Evolutionary conservation across 768 basidiomycete species (phyloP).

Genomic region (Galerina marginata): DNA sequence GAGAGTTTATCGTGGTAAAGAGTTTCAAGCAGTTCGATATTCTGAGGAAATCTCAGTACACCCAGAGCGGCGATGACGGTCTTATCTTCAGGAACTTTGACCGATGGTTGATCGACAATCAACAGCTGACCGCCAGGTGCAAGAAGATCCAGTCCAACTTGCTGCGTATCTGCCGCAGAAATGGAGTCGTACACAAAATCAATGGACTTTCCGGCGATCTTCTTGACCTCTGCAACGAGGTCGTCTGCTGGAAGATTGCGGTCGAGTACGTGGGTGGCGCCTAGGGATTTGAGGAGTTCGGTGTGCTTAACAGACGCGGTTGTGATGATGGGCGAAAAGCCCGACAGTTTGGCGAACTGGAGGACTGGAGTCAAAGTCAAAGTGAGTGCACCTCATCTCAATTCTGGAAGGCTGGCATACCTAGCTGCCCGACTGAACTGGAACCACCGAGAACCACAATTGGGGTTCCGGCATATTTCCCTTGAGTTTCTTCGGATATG

Average conservation of each 20-base stretch:
- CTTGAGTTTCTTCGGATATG: slow-evolving; percentile 33
- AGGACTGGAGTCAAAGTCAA: slow-evolving; percentile 2
- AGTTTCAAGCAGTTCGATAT: slow-evolving; percentile 12
- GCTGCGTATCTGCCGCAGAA: slow-evolving; percentile 27
- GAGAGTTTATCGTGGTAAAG: slow-evolving; percentile 22
- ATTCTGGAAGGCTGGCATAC: slow-evolving; percentile 31
- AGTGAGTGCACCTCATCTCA: neutral
- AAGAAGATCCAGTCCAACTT: slow-evolving; percentile 29
- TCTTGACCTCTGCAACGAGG: slow-evolving; percentile 27
- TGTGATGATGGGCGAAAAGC: slow-evolving; percentile 48
- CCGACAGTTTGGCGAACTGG: slow-evolving; percentile 42
- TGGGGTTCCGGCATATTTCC: slow-evolving; percentile 48
- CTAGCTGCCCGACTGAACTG: slow-evolving; percentile 56
- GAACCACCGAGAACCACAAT: slow-evolving; percentile 54
- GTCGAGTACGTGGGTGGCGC: slow-evolving; percentile 48
- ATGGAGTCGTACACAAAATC: slow-evolving; percentile 35
- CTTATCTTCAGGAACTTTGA: slow-evolving; percentile 16
- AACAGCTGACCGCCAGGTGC: slow-evolving; percentile 12
- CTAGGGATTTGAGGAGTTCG: slow-evolving; percentile 38
- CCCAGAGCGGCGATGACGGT: slow-evolving; percentile 9
- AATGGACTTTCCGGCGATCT: slow-evolving; percentile 24
- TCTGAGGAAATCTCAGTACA: slow-evolving; percentile 12
- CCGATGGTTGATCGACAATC: neutral
- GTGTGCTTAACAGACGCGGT: slow-evolving; percentile 41
- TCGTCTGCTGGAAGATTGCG: slow-evolving; percentile 23